Evolutionary conservation across 768 basidiomycete species (phyloP).

Genomic region (Rhizopogon sp.): DNA sequence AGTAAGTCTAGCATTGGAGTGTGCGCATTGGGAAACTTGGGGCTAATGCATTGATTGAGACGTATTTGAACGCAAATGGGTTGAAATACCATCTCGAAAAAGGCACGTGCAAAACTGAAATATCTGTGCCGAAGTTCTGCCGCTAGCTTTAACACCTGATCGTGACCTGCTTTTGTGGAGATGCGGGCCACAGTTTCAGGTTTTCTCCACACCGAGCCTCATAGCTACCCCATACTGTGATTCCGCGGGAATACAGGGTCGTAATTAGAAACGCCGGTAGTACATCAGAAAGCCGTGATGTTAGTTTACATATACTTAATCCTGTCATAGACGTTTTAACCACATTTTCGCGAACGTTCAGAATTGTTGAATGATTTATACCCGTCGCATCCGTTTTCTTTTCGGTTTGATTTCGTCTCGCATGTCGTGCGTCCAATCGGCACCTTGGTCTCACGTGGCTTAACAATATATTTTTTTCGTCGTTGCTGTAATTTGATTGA

Average conservation of each 20-base stretch:
- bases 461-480: too few relatives aligned
- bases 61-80: conserved; percentile 64
- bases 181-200: too few relatives aligned
- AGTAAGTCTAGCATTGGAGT: conserved; percentile 24
- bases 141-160: neutral
- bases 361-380: too few relatives aligned
- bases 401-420: too few relatives aligned
- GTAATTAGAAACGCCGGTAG: neutral
- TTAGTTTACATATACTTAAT: neutral
- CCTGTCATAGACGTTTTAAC: neutral
- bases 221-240: neutral
- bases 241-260: conserved; percentile 1
- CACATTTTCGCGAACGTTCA: too few relatives aligned
- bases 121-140: neutral
- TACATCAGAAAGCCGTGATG: neutral
- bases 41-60: conserved; percentile 9
- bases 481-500: too few relatives aligned
- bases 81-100: conserved; percentile 65
- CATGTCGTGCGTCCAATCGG: too few relatives aligned
- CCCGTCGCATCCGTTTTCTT: too few relatives aligned
- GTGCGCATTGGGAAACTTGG: neutral
- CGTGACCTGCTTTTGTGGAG: neutral
- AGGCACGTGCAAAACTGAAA: conserved; percentile 52
- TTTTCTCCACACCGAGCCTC: neutral
- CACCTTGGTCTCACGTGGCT: too few relatives aligned